phyloP scores from a whole-genome alignment of 305 asterid genomes.

The Caryopteris hybrid region DNA sequence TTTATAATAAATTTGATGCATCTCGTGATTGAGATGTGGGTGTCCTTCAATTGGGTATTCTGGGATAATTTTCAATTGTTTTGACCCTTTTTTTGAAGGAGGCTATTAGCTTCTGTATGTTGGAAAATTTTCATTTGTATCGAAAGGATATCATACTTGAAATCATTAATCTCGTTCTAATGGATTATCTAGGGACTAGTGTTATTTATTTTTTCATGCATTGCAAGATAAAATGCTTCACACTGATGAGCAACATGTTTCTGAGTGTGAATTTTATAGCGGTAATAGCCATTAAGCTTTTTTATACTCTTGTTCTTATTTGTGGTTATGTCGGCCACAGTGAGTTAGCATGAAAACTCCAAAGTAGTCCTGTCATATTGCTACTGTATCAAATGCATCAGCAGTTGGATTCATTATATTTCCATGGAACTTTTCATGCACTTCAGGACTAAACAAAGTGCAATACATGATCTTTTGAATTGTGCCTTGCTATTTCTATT shows the following conservation, averaged over 20 bases:
- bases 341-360: background rate
- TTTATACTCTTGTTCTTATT: background rate
- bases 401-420: background rate
- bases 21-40: slow-evolving; percentile 4
- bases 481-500: background rate
- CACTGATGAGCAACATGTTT: slow-evolving; percentile 3
- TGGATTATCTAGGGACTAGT: too few species aligned
- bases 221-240: too few species aligned
- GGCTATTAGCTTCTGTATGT: too few species aligned
- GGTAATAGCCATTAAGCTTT: background rate
- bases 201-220: too few species aligned
- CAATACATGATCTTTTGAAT: background rate
- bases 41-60: too few species aligned
- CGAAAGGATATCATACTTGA: too few species aligned
- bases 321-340: background rate
- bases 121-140: too few species aligned
- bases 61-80: too few species aligned
- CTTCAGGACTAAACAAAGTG: background rate
- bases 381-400: background rate
- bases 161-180: too few species aligned
- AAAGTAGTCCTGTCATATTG: background rate
- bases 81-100: too few species aligned
- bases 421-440: background rate
- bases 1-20: slow-evolving; percentile 5
- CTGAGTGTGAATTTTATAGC: background rate